Base-by-base conservation (phyloP, 2,329 filamentous ascomycete species). In the Ophiosphaerella herpotricha region DNA sequence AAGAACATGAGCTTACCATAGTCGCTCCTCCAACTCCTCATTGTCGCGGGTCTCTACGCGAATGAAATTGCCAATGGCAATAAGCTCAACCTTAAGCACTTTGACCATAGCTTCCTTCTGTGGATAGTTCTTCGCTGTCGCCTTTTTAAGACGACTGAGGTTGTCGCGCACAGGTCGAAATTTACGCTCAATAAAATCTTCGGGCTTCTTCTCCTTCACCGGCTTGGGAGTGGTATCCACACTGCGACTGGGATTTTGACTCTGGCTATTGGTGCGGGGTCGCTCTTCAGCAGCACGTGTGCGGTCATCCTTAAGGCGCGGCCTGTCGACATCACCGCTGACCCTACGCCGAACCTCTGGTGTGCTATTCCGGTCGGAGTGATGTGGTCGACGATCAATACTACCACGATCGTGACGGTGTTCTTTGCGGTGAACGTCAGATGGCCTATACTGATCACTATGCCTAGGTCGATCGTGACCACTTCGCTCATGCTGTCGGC, bases 1-100 rank as follows among this genome's bases (percentile, higher is more conserved):
- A 14, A 4, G 21, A 11, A 11, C 8, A 18, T 12, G 14, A 16
- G 65, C 78, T 70, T 71, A 82, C 80, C 80, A 83, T 48, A 82
- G 75, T 43, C 78, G 78, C 41, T 77, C 76, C 58, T 81, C 78
- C 35, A 81, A 66, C 52, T 72, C 71, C 32, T 70, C 64, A 26
- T 78, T 76, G 43, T 76, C 76, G 31, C 70, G 66, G 38, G 68
- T 67, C 46, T 78, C 71, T 26, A 77, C 74, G 42, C 82, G 80
- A 54, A 87, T 81, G 61, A 85, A 86, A 48, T 82, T 80, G 45
- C 85, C 85, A 67, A 88, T 85, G 4, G 78, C 78, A 36, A 85
- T 76, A 33, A 88, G 73, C 63, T 86, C 82, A 24, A 77, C 75
- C 60, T 85, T 85, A 64, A 87, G 82, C 37, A 85, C 80, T 61